phyloP scores from a whole-genome alignment of 495 filamentous ascomycete species.

The Annulohypoxylon bovei region DNA sequence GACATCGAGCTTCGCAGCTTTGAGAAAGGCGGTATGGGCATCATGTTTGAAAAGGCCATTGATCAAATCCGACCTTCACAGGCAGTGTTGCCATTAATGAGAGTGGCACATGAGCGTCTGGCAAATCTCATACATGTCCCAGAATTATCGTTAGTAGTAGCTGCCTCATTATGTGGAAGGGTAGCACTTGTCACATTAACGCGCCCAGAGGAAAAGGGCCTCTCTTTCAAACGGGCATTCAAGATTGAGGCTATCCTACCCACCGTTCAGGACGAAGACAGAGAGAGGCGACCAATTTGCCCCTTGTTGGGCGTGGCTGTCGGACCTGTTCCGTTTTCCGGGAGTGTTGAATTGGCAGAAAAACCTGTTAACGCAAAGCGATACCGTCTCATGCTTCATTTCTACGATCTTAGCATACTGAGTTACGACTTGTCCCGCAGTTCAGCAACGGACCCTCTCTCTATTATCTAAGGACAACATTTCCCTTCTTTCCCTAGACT shows the following conservation, averaged over 20 bases:
- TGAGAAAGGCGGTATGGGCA: constrained; percentile 48
- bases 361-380: constrained; percentile 53
- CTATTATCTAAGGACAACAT: constrained; percentile 27
- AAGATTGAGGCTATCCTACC: constrained; percentile 57
- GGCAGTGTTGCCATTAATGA: constrained; percentile 48
- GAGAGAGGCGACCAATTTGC: constrained; percentile 48
- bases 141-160: constrained; percentile 78
- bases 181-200: constrained; percentile 80
- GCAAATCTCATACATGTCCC: constrained; percentile 81
- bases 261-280: constrained; percentile 50
- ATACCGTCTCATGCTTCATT: constrained; percentile 80
- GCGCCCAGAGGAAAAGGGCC: constrained; percentile 41
- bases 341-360: constrained; percentile 57
- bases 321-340: constrained; percentile 55
- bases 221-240: constrained; percentile 49
- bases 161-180: constrained; percentile 77
- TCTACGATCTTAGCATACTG: constrained; percentile 77
- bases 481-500: constrained; percentile 18
- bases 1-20: constrained; percentile 67
- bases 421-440: constrained; percentile 76
- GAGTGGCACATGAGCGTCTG: constrained; percentile 68
- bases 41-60: constrained; percentile 60
- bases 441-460: constrained; percentile 31
- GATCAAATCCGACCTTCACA: constrained; percentile 59
- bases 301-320: constrained; percentile 56